phyloP scores from a whole-genome alignment of 2,329 filamentous ascomycete species.

The Colletotrichum ledebouriae region DNA sequence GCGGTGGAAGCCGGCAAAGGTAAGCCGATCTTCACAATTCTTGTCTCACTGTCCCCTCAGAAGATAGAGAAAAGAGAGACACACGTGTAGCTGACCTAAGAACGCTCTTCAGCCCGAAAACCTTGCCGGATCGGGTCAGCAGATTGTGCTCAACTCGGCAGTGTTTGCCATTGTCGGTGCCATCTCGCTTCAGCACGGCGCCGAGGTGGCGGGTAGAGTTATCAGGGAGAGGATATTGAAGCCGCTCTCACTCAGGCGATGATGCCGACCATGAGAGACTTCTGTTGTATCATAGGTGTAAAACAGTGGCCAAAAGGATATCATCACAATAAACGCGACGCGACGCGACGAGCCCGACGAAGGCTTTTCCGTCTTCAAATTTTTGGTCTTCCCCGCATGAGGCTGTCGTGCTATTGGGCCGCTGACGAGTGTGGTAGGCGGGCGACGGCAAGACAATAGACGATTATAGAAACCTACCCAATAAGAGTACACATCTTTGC shows the following conservation, averaged over 20 bases:
- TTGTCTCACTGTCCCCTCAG: slow-evolving; percentile 1
- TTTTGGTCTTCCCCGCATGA: slow-evolving; percentile 2
- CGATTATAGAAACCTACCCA: slow-evolving; percentile 19
- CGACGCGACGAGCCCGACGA: slow-evolving; percentile 2
- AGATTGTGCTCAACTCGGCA: slow-evolving; percentile 80
- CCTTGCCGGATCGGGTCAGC: slow-evolving; percentile 78
- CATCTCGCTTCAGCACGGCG: slow-evolving; percentile 88
- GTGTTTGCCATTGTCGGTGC: slow-evolving; percentile 91
- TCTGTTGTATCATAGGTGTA: slow-evolving; percentile 44
- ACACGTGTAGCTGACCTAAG: slow-evolving; percentile 11
- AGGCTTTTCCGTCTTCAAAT: background rate
- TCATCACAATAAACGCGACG: slow-evolving; percentile 19
- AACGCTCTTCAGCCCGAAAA: slow-evolving; percentile 67
- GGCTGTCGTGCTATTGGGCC: slow-evolving; percentile 4
- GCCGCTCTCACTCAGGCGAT: slow-evolving; percentile 47
- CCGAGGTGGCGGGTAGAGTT: slow-evolving; percentile 79
- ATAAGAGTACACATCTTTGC: background rate
- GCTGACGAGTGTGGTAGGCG: background rate
- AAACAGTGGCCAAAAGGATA: slow-evolving; percentile 41
- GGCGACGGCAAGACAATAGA: background rate
- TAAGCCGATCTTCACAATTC: slow-evolving; percentile 57
- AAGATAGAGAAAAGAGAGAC: background rate
- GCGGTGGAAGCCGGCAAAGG: slow-evolving; percentile 89
- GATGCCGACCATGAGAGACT: slow-evolving; percentile 37
- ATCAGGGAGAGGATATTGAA: slow-evolving; percentile 82